Base-by-base conservation (phyloP, 306 rosid genomes). In the Urtica urens region DNA sequence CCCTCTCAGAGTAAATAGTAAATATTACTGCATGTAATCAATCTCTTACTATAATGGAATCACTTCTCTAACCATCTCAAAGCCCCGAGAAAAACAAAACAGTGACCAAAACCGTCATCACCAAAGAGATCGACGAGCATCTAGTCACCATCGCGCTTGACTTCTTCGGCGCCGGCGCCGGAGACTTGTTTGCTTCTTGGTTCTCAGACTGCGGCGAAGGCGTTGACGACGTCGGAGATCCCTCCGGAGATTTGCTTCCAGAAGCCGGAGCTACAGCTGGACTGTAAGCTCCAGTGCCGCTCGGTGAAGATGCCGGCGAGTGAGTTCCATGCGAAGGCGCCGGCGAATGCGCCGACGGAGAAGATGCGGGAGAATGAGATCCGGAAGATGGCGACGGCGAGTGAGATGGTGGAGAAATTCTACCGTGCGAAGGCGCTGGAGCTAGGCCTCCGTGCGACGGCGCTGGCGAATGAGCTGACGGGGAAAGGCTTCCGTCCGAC, bases 81-180 rank as follows among this genome's bases (percentile, higher is more conserved):
- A n/a, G n/a, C n/a, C n/a, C n/a, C n/a, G n/a, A n/a, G n/a, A n/a
- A n/a, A 26, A 81, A 57, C 30, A 57, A 71, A 43, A 51, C 65
- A 38, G 60, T 57, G 16, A 67, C 56, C 54, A 74, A 8, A 41
- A 77, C 18, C 25, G 71, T 66, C 24, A 39, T 5, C 58, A 58
- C 23, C 35, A 59, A 25, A 9, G 40, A 35, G 20, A 55, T 44
- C 18, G 73, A 30, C 0, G 80, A 72, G 35, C 57, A 20, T 40
- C 57, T 5, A 29, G 56, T 5, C 29, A 55, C 48, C 57, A 55
- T 64, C 1, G 46, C 54, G 28, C 23, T 14, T 1, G 66, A 41
- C 10, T 47, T 42, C 3, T 8, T 15, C 21, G 10, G 15, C 0
- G 74, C 1, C 5, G 40, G 40, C n/a, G 40, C 15, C 24, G 51